Evolutionary conservation across 2,329 filamentous ascomycete species (phyloP).

Genomic region (Colletotrichum gigasporum): DNA sequence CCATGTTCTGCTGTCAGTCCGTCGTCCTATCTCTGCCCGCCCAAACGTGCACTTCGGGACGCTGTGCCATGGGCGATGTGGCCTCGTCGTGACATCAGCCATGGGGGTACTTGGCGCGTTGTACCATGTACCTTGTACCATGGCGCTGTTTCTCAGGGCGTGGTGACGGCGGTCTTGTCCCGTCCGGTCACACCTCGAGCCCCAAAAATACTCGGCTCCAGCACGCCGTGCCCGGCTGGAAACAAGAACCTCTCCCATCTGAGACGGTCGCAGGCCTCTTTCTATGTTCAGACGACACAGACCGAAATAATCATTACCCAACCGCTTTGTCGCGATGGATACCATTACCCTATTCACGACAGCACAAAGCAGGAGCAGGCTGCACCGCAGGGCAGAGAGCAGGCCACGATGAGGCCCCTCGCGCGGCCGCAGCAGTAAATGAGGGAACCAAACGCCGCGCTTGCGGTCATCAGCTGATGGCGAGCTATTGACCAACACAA

Average conservation of each 20-base stretch:
- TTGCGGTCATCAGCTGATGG: slow-evolving; percentile 29
- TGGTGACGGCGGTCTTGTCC: neutral
- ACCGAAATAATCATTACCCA: neutral
- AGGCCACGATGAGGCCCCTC: neutral
- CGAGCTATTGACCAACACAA: slow-evolving; percentile 21
- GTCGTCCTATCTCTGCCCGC: slow-evolving; percentile 13
- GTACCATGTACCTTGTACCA: slow-evolving; percentile 1
- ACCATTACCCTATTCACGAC: neutral
- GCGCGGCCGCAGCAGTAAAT: neutral
- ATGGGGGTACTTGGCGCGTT: neutral
- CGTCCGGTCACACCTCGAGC: slow-evolving; percentile 14
- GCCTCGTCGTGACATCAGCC: slow-evolving; percentile 20
- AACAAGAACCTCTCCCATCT: slow-evolving; percentile 22
- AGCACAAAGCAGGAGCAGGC: neutral
- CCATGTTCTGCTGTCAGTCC: slow-evolving; percentile 21
- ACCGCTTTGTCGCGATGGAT: neutral
- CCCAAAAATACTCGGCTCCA: slow-evolving; percentile 23
- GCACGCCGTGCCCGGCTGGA: slow-evolving; percentile 17
- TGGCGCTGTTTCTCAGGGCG: neutral
- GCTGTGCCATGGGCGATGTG: neutral
- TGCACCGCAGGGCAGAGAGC: no score
- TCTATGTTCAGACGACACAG: slow-evolving; percentile 20
- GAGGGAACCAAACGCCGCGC: slow-evolving; percentile 3
- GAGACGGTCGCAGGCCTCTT: slow-evolving; percentile 27
- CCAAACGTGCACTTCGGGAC: neutral